These are phyloP conservation scores for Pythium monospermum DNA, from an alignment of 352 stramenopile genomes.

Conservation along the genomic window DNA sequence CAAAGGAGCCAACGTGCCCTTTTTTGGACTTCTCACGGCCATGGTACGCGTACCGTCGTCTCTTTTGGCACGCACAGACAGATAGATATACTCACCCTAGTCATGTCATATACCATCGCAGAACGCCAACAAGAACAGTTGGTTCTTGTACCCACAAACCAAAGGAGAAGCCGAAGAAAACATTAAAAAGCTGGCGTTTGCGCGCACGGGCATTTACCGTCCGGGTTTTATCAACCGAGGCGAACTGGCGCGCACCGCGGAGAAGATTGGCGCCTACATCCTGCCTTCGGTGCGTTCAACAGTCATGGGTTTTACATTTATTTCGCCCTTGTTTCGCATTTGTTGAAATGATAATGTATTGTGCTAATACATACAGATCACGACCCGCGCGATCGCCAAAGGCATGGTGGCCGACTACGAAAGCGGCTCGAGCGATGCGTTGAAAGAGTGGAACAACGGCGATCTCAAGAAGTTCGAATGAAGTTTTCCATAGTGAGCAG, in stretches of 20 bases:
- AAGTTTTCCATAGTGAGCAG: no score
- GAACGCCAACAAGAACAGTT: constrained; percentile 57
- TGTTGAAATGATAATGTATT: background rate
- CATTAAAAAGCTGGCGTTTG: constrained; percentile 50
- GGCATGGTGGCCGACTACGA: constrained; percentile 72
- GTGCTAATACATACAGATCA: constrained; percentile 29
- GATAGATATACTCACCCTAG: background rate
- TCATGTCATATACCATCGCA: constrained; percentile 2
- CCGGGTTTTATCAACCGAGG: constrained; percentile 55
- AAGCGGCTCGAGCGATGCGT: constrained; percentile 20
- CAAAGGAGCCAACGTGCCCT: constrained; percentile 41
- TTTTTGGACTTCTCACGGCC: constrained; percentile 64
- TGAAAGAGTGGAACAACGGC: constrained; percentile 45
- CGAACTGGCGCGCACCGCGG: constrained; percentile 41
- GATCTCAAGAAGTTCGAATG: constrained; percentile 45
- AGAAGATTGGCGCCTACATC: constrained; percentile 48
- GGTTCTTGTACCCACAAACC: constrained; percentile 74
- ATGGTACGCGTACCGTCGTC: constrained; percentile 26
- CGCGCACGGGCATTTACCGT: constrained; percentile 50
- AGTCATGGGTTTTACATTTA: no score
- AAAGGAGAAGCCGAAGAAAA: constrained; percentile 73
- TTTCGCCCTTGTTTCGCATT: background rate
- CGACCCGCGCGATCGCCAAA: constrained; percentile 44
- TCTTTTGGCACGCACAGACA: background rate
- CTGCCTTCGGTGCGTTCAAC: constrained; percentile 44